Conservation (phyloP, 768 basidiomycete species). For the Mrakia gelida region DNA sequence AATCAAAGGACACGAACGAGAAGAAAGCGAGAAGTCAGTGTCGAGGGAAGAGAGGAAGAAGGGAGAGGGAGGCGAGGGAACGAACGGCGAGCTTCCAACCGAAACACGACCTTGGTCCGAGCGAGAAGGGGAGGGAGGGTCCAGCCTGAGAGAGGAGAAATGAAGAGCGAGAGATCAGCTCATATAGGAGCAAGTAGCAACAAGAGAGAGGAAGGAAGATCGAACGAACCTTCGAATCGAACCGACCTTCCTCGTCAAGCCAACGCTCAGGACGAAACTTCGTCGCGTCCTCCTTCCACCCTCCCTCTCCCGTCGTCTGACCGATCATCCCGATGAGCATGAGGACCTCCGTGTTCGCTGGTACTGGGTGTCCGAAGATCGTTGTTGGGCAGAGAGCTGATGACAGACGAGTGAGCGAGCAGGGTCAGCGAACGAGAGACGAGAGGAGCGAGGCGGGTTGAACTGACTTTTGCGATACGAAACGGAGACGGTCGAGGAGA, state of each 20-base stretch:
- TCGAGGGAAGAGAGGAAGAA: neutral
- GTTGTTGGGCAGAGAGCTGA: neutral
- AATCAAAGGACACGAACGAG: neutral
- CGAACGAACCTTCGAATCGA: conserved; percentile 10
- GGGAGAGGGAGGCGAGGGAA: neutral
- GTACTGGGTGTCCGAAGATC: neutral
- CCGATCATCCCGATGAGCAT: conserved; percentile 6
- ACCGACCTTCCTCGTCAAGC: conserved; percentile 1
- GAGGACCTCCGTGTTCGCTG: neutral
- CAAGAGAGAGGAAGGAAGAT: neutral
- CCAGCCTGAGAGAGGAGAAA: neutral
- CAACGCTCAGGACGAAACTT: conserved; percentile 14
- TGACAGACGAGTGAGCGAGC: no score
- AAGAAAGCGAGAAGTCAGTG: neutral
- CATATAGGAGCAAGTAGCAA: neutral
- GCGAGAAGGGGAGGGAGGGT: neutral
- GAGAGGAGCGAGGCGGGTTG: neutral
- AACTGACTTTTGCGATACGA: conserved; percentile 12
- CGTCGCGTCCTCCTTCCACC: conserved; percentile 6
- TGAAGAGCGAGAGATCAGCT: neutral
- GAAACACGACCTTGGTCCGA: conserved; percentile 6
- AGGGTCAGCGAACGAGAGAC: neutral
- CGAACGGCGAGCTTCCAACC: conserved; percentile 8
- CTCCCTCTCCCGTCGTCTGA: neutral
- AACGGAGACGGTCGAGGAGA: neutral